phyloP scores from a whole-genome alignment of 2,329 filamentous ascomycete species.

The Thielaviopsis musarum region DNA sequence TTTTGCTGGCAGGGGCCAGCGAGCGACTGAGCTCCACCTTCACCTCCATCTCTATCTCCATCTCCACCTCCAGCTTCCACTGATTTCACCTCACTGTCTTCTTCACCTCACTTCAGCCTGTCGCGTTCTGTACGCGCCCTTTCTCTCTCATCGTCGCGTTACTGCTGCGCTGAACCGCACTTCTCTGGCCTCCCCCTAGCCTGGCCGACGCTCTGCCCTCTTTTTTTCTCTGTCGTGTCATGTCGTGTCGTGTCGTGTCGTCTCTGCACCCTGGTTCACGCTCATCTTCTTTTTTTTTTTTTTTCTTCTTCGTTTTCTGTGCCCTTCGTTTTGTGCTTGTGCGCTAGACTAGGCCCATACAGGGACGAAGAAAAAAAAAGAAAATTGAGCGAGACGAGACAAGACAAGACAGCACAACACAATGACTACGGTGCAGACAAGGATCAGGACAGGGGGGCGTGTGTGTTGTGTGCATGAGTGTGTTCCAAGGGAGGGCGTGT shows the following conservation, averaged over 20 bases:
- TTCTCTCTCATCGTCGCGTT: too few species aligned
- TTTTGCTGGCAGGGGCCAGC: background rate
- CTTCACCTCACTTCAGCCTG: too few species aligned
- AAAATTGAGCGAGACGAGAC: background rate
- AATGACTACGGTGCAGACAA: background rate
- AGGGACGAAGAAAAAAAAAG: background rate
- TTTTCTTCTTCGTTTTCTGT: conserved; percentile 17
- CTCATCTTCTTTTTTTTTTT: background rate
- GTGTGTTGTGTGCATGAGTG: background rate
- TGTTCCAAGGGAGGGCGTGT: background rate
- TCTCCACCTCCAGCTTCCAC: background rate
- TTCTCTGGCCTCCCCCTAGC: too few species aligned
- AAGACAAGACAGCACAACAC: background rate
- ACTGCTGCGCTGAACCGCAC: too few species aligned
- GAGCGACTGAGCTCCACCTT: background rate
- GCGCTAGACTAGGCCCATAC: background rate
- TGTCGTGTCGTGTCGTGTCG: background rate
- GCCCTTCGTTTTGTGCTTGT: background rate
- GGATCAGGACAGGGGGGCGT: background rate
- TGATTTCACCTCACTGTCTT: too few species aligned
- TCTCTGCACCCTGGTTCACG: background rate
- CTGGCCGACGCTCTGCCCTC: background rate
- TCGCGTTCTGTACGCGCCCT: too few species aligned
- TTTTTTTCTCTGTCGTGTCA: background rate
- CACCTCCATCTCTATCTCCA: background rate